phyloP scores from a whole-genome alignment of 1,284 basidiomycete species.

The Boletus semigastroideus region DNA sequence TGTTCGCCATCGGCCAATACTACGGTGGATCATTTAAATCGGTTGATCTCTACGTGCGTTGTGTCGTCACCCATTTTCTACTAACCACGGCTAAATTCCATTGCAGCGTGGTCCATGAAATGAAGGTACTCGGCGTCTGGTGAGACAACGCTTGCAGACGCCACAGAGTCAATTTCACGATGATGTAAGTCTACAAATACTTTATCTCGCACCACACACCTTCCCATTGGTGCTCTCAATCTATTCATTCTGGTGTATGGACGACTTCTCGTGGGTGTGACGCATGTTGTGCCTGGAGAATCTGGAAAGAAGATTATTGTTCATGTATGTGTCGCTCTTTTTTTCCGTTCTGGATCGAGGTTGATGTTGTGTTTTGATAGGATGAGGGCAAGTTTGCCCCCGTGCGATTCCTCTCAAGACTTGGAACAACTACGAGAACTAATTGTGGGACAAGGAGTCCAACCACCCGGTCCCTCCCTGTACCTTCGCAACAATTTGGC shows the following conservation, averaged over 20 bases:
- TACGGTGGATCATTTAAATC: slow-evolving; percentile 85
- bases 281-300: slow-evolving; percentile 92
- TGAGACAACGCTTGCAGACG: slow-evolving; percentile 87
- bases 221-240: slow-evolving; percentile 93
- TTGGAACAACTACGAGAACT: slow-evolving; percentile 97
- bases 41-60: slow-evolving; percentile 85
- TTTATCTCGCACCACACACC: slow-evolving; percentile 91
- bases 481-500: slow-evolving; percentile 58
- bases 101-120: slow-evolving; percentile 84
- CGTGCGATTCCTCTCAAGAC: slow-evolving; percentile 91
- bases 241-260: slow-evolving; percentile 99
- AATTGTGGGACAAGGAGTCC: slow-evolving; percentile 95
- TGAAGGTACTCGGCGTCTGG: slow-evolving; percentile 94
- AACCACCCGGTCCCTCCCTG: slow-evolving; percentile 86
- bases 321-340: slow-evolving; percentile 60
- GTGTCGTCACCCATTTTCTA: slow-evolving; percentile 5
- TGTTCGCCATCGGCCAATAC: slow-evolving; percentile 99
- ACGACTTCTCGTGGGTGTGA: slow-evolving; percentile 98
- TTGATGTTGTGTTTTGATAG: slow-evolving; percentile 40
- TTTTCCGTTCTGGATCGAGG: background rate
- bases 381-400: slow-evolving; percentile 96
- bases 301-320: slow-evolving; percentile 93
- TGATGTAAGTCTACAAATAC: slow-evolving; percentile 99
- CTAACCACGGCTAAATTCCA: background rate
- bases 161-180: slow-evolving; percentile 92